These are phyloP conservation scores for Crithidia acanthocephali DNA, from an alignment of 208 protist species.

Conservation along the genomic window DNA sequence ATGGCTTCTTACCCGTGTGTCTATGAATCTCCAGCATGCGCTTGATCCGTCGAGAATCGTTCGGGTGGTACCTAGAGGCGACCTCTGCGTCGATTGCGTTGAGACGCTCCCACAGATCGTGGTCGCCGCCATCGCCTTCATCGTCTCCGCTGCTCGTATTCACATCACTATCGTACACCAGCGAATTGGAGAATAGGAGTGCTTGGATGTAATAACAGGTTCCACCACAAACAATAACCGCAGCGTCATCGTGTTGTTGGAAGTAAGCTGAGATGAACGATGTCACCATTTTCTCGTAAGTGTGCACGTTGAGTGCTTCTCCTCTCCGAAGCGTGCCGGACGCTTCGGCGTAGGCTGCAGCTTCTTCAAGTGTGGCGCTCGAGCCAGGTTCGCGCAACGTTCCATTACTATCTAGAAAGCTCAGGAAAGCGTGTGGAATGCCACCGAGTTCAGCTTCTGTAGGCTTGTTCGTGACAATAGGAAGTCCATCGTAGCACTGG, in stretches of 20 bases:
- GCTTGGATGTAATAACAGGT: slow-evolving; percentile 81
- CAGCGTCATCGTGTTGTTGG: slow-evolving; percentile 33
- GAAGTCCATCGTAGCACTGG: slow-evolving; percentile 88
- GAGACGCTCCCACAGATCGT: slow-evolving; percentile 51
- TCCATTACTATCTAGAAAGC: slow-evolving; percentile 58
- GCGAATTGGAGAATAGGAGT: slow-evolving; percentile 64
- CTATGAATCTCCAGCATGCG: slow-evolving; percentile 83
- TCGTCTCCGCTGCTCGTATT: background rate
- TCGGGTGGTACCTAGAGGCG: slow-evolving; percentile 80
- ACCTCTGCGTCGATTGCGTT: slow-evolving; percentile 71
- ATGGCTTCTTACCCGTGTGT: slow-evolving; percentile 54
- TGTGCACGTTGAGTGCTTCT: slow-evolving; percentile 54
- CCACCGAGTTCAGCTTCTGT: slow-evolving; percentile 50
- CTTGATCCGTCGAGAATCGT: slow-evolving; percentile 77
- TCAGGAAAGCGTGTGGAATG: slow-evolving; percentile 81
- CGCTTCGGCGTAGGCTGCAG: slow-evolving; percentile 5
- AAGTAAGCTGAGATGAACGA: slow-evolving; percentile 64
- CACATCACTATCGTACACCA: slow-evolving; percentile 34
- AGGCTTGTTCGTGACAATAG: slow-evolving; percentile 90
- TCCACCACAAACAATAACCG: slow-evolving; percentile 83
- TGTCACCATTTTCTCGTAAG: slow-evolving; percentile 51
- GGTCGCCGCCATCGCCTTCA: slow-evolving; percentile 19
- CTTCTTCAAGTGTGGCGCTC: background rate
- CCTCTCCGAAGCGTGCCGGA: background rate
- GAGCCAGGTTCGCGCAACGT: slow-evolving; percentile 28